These are phyloP conservation scores for Pugionium dolabratum DNA, from an alignment of 345 rosid species.

Conservation along the genomic window DNA sequence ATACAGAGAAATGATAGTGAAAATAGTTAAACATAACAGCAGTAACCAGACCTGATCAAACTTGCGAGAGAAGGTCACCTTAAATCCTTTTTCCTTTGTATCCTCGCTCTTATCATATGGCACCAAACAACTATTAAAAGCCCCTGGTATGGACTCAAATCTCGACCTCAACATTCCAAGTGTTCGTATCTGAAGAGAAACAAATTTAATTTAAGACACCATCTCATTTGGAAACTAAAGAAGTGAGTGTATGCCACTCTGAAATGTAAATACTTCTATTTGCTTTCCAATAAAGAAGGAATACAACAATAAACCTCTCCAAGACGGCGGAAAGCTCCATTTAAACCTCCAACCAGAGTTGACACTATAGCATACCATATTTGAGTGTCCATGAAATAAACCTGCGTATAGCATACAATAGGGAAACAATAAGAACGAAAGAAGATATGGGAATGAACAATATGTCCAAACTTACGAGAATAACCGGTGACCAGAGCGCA, in stretches of 20 bases:
- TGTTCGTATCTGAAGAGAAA: slow-evolving; percentile 53
- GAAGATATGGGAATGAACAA: slow-evolving; percentile 25
- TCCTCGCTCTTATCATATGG: slow-evolving; percentile 48
- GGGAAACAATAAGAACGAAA: slow-evolving; percentile 1
- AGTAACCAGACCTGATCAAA: slow-evolving; percentile 43
- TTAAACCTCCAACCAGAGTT: slow-evolving; percentile 57
- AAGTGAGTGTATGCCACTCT: slow-evolving; percentile 19
- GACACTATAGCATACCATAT: slow-evolving; percentile 63
- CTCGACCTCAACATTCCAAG: slow-evolving; percentile 60
- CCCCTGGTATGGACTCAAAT: slow-evolving; percentile 56
- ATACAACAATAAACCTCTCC: slow-evolving; percentile 49
- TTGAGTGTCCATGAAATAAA: slow-evolving; percentile 65
- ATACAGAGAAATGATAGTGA: slow-evolving; percentile 8
- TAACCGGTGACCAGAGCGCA: slow-evolving; percentile 57
- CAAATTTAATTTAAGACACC: slow-evolving; percentile 16
- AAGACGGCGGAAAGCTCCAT: slow-evolving; percentile 62
- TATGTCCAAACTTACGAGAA: slow-evolving; percentile 54
- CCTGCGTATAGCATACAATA: slow-evolving; percentile 42
- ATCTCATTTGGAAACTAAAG: slow-evolving; percentile 29
- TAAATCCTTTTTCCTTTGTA: slow-evolving; percentile 48
- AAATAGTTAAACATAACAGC: slow-evolving; percentile 20
- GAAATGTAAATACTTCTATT: slow-evolving; percentile 4
- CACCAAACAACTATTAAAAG: slow-evolving; percentile 51
- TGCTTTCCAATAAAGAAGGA: slow-evolving; percentile 13
- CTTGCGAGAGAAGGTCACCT: slow-evolving; percentile 47